These are phyloP conservation scores for Penicillium hordei DNA, from an alignment of 2,329 filamentous ascomycete species.

Conservation along the genomic window DNA sequence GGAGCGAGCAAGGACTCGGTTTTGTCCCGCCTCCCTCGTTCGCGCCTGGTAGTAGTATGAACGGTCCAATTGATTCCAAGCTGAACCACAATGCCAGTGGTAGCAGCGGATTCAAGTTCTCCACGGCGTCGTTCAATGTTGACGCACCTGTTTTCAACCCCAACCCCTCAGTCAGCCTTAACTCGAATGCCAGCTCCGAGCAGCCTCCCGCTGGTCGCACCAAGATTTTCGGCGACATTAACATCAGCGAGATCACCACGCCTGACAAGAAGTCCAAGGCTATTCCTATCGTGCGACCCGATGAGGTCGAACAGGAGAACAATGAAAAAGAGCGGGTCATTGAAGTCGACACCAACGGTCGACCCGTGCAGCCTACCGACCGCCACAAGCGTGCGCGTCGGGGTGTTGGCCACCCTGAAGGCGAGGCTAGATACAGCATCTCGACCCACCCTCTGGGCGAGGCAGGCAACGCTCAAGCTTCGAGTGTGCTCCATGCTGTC, in stretches of 20 bases:
- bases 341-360: constrained; percentile 60
- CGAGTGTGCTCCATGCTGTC: constrained; percentile 25
- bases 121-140: constrained; percentile 68
- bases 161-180: constrained; percentile 54
- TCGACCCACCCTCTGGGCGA: constrained; percentile 41
- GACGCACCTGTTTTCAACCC: constrained; percentile 77
- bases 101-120: constrained; percentile 61
- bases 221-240: constrained; percentile 69
- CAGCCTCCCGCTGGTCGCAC: constrained; percentile 24
- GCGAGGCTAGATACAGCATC: constrained; percentile 71
- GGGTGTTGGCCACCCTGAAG: constrained; percentile 65
- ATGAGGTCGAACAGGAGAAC: constrained; percentile 50
- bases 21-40: constrained; percentile 66
- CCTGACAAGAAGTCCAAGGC: constrained; percentile 75
- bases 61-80: constrained; percentile 17
- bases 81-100: constrained; percentile 19
- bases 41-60: constrained; percentile 51
- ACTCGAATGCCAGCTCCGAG: constrained; percentile 25
- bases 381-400: constrained; percentile 74
- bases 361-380: constrained; percentile 59
- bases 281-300: constrained; percentile 73
- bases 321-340: constrained; percentile 36
- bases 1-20: constrained; percentile 29
- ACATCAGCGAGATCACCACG: constrained; percentile 62
- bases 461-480: constrained; percentile 30